Percentiles rank a stretch among this genome's conserved stretches.
phyloP scores from a whole-genome alignment of 805 yeast genomes.

The Zygotorulaspora florentina region DNA sequence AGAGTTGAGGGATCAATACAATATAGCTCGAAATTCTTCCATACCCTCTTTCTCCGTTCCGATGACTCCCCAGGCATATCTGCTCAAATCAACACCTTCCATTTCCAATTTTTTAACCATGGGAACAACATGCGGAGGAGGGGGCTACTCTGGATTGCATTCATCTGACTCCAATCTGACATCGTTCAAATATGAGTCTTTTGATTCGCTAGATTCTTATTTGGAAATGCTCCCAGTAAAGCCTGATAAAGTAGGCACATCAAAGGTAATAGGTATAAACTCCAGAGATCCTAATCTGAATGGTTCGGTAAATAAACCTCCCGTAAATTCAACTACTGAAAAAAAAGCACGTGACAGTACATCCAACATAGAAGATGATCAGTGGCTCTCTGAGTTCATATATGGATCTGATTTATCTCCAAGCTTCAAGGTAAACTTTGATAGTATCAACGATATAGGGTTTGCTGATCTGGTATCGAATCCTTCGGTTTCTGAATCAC shows the following conservation, averaged over 20 bases:
- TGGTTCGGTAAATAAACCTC: background rate
- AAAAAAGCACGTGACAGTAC: background rate
- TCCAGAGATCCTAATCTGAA: background rate
- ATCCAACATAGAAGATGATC: slow-evolving; percentile 11
- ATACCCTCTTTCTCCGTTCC: slow-evolving; percentile 2
- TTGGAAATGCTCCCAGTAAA: background rate
- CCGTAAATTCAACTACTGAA: background rate
- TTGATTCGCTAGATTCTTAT: slow-evolving; percentile 1
- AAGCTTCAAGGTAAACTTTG: slow-evolving; percentile 44
- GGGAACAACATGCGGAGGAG: slow-evolving; percentile 41
- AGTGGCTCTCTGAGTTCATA: slow-evolving; percentile 69
- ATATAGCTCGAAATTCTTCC: slow-evolving; percentile 6
- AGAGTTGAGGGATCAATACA: background rate
- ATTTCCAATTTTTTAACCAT: slow-evolving; percentile 40
- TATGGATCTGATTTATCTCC: slow-evolving; percentile 56
- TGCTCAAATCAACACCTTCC: slow-evolving; percentile 34
- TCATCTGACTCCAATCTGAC: slow-evolving; percentile 30
- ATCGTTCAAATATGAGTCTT: slow-evolving; percentile 33
- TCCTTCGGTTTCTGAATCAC: slow-evolving; percentile 8
- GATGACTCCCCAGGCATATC: slow-evolving; percentile 11
- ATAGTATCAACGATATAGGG: slow-evolving; percentile 55
- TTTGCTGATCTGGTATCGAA: slow-evolving; percentile 33
- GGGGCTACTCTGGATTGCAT: slow-evolving; percentile 32
- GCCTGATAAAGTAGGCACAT: background rate
- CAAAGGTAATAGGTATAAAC: background rate